phyloP scores from a whole-genome alignment of 495 filamentous ascomycete genomes.

The Hapsidospora chrysogenum region DNA sequence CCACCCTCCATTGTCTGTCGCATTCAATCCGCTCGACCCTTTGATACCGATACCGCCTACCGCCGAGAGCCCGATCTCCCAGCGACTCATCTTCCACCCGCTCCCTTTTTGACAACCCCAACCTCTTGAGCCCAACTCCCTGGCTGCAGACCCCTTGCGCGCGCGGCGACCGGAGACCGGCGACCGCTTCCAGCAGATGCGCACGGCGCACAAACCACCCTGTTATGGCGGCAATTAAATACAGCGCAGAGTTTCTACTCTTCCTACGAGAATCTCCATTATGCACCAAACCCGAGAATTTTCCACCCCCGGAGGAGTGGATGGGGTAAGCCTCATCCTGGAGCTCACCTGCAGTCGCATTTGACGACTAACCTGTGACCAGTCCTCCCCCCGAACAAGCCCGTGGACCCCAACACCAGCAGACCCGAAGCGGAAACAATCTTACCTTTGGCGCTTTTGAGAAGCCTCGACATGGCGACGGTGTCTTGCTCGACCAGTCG shows the following conservation, averaged over 20 bases:
- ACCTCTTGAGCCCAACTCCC: no score
- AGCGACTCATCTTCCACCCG: no score
- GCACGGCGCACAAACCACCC: not conserved
- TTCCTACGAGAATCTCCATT: constrained; percentile 68
- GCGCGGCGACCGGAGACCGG: not conserved
- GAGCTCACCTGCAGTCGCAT: not conserved
- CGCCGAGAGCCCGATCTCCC: no score
- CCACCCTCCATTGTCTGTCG: no score
- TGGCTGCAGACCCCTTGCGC: no score
- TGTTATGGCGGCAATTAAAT: constrained; percentile 36
- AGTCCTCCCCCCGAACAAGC: no score
- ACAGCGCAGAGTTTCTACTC: constrained; percentile 65
- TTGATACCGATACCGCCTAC: no score
- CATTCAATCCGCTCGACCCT: no score
- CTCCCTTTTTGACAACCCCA: no score
- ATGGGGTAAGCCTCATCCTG: constrained; percentile 58
- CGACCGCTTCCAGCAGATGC: not conserved
- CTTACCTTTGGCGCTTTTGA: no score
- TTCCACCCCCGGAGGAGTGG: constrained; percentile 92
- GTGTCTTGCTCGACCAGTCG: constrained; percentile 23
- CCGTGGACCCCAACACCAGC: no score
- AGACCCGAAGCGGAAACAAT: constrained; percentile 23
- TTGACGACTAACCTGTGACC: no score
- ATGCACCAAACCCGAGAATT: constrained; percentile 58
- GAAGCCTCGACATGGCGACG: constrained; percentile 23